Conservation (phyloP, 2,329 filamentous ascomycete genomes). For the Blumeriella jaapii region DNA sequence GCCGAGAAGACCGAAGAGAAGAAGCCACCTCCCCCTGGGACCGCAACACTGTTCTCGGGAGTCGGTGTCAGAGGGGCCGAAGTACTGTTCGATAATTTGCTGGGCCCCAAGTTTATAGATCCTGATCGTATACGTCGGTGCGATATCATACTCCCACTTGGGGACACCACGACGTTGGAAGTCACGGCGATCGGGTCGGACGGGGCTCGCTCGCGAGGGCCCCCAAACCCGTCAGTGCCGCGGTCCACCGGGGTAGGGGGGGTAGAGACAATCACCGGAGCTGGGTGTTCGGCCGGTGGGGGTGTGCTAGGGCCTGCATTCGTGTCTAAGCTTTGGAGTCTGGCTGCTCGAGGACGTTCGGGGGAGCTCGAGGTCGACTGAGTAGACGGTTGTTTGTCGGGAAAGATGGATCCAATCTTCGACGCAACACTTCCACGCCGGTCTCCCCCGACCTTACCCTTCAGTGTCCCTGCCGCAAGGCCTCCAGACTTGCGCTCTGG, state of each 20-base stretch:
- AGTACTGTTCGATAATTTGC: constrained; percentile 74
- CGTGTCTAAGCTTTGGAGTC: constrained; percentile 22
- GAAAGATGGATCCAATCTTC: constrained; percentile 23
- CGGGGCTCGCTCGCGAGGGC: constrained; percentile 15
- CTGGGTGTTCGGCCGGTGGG: constrained; percentile 20
- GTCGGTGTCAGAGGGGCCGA: constrained; percentile 65
- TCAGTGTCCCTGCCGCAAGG: constrained; percentile 8
- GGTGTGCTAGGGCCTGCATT: constrained; percentile 22
- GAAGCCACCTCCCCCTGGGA: constrained; percentile 55
- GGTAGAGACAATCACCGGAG: constrained; percentile 51
- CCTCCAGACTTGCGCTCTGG: constrained; percentile 30
- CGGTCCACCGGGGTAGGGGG: constrained; percentile 51
- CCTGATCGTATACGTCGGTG: constrained; percentile 53
- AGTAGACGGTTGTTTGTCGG: constrained; percentile 19
- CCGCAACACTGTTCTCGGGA: constrained; percentile 48
- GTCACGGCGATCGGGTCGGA: constrained; percentile 22
- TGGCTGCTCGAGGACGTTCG: constrained; percentile 22
- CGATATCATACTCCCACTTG: constrained; percentile 60
- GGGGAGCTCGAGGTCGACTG: constrained; percentile 19
- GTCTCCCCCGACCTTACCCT: constrained; percentile 16
- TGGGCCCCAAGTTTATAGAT: constrained; percentile 45
- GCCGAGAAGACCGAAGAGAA: constrained; percentile 90
- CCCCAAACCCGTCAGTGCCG: constrained; percentile 20
- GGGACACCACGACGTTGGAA: constrained; percentile 46
- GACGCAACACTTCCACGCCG: constrained; percentile 23